Conservation (phyloP, 2,329 filamentous ascomycete species). For the Acarospora socialis region DNA sequence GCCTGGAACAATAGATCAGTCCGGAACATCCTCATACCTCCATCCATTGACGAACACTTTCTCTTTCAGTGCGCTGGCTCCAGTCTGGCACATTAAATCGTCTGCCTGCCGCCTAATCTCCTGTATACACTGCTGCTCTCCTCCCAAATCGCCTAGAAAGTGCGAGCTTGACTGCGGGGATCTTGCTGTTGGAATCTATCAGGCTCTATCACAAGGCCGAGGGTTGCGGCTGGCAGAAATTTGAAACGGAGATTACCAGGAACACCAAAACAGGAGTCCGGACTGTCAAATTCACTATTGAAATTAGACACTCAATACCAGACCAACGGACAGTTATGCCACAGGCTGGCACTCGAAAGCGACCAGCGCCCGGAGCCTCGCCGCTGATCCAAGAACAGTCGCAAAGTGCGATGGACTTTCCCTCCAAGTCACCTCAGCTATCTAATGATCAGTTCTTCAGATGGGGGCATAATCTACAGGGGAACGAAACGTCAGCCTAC, state of each 20-base stretch:
- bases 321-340: slow-evolving; percentile 12
- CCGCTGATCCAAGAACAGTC: slow-evolving; percentile 36
- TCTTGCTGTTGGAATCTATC: too few relatives aligned
- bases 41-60: not conserved
- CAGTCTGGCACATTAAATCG: not conserved
- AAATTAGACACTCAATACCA: not conserved
- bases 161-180: too few relatives aligned
- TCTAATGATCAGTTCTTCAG: slow-evolving; percentile 40
- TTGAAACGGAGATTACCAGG: not conserved
- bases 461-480: slow-evolving; percentile 36
- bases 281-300: not conserved
- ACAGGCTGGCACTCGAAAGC: slow-evolving; percentile 45
- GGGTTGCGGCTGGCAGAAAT: not conserved
- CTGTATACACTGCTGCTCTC: not conserved
- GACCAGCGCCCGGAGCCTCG: slow-evolving; percentile 56
- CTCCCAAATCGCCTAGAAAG: not conserved
- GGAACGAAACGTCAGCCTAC: slow-evolving; percentile 17
- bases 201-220: too few relatives aligned
- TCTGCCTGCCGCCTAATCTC: not conserved
- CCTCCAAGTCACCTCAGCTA: slow-evolving; percentile 28
- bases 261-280: not conserved
- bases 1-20: not conserved
- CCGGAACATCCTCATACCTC: slow-evolving; percentile 1
- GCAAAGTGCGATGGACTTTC: slow-evolving; percentile 26
- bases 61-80: not conserved